phyloP scores from a whole-genome alignment of 1,139 yeast species.

The Suhomyces wounanorum region DNA sequence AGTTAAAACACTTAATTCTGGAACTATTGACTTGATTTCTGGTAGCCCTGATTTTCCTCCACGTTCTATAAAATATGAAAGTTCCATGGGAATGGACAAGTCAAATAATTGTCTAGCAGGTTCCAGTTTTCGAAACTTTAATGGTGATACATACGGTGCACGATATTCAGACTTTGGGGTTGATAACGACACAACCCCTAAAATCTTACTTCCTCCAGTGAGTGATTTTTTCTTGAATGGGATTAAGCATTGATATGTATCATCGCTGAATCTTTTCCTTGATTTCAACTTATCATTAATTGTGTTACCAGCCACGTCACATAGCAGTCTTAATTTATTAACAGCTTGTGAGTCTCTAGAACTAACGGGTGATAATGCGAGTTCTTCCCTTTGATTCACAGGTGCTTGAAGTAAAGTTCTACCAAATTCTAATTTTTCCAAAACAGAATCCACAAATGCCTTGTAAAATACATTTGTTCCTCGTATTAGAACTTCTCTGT shows the following conservation, averaged over 20 bases:
- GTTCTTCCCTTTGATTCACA: slow-evolving; percentile 7
- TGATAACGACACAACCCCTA: slow-evolving; percentile 40
- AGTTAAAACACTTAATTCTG: slow-evolving; percentile 39
- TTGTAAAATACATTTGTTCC: slow-evolving; percentile 34
- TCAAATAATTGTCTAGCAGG: slow-evolving; percentile 20
- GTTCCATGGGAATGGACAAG: slow-evolving; percentile 38
- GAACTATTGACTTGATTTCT: slow-evolving; percentile 29
- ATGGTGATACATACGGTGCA: slow-evolving; percentile 38
- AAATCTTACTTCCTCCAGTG: slow-evolving; percentile 35
- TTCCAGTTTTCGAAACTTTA: slow-evolving; percentile 22
- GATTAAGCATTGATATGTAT: slow-evolving; percentile 34
- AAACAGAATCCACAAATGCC: slow-evolving; percentile 39
- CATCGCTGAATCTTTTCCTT: slow-evolving; percentile 24
- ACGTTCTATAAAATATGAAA: slow-evolving; percentile 32
- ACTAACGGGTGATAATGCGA: slow-evolving; percentile 17
- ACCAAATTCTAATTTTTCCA: slow-evolving; percentile 35
- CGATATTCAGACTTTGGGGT: slow-evolving; percentile 38
- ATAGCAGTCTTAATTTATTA: slow-evolving; percentile 38
- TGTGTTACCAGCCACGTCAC: slow-evolving; percentile 25
- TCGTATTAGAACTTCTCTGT: slow-evolving; percentile 21
- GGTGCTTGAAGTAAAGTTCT: slow-evolving; percentile 18
- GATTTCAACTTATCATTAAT: slow-evolving; percentile 19
- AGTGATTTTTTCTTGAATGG: slow-evolving; percentile 39
- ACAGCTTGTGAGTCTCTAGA: slow-evolving; percentile 20
- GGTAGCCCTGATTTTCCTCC: slow-evolving; percentile 21